Percentiles rank a stretch among this genome's conserved stretches.
Conservation (phyloP, 805 yeast genomes). For the Torulaspora maleeae region DNA sequence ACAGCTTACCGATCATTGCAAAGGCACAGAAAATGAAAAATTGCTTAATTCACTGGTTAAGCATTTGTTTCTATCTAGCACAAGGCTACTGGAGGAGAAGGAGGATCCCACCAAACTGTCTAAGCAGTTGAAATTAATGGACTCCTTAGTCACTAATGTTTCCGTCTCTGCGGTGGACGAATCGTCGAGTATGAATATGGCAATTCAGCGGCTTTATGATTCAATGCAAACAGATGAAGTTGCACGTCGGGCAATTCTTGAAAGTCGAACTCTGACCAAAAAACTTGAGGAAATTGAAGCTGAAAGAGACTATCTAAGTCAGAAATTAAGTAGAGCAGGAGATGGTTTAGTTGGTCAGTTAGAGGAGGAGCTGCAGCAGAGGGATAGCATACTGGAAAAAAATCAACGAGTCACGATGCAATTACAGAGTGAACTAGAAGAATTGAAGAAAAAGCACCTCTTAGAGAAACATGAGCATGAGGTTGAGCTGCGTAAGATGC, state of each 20-base stretch:
- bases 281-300: slow-evolving; percentile 43
- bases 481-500: slow-evolving; percentile 67
- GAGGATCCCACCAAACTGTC: slow-evolving; percentile 30
- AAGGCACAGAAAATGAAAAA: slow-evolving; percentile 51
- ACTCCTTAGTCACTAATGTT: slow-evolving; percentile 66
- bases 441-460: slow-evolving; percentile 52
- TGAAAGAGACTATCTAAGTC: slow-evolving; percentile 62
- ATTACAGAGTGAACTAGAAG: slow-evolving; percentile 62
- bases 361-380: slow-evolving; percentile 62
- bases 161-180: slow-evolving; percentile 46
- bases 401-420: slow-evolving; percentile 62
- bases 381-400: slow-evolving; percentile 57
- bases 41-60: slow-evolving; percentile 46
- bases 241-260: slow-evolving; percentile 67
- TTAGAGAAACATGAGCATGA: slow-evolving; percentile 72
- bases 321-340: slow-evolving; percentile 69
- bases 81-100: slow-evolving; percentile 23
- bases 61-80: slow-evolving; percentile 32
- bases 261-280: slow-evolving; percentile 51
- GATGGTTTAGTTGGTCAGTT: slow-evolving; percentile 73
- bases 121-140: slow-evolving; percentile 49
- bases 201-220: slow-evolving; percentile 71
- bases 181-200: slow-evolving; percentile 70
- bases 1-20: slow-evolving; percentile 46
- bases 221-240: slow-evolving; percentile 85